phyloP scores from a whole-genome alignment of 306 rosid genomes.

The Spatholobus suberectus region DNA sequence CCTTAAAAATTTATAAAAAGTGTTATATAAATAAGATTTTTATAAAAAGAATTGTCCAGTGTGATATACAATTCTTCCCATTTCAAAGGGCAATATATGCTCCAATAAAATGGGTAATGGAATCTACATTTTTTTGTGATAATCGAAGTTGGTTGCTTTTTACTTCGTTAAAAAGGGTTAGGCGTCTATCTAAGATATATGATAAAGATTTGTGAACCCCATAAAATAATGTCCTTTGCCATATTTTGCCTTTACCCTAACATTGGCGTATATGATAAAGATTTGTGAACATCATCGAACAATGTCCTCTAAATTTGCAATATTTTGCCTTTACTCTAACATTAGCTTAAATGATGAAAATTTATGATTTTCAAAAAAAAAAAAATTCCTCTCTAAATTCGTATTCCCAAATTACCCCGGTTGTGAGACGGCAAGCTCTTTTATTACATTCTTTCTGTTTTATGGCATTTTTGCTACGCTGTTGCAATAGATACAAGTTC shows the following conservation, averaged over 20 bases:
- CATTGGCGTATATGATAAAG: neutral
- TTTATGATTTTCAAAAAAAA: too few species aligned
- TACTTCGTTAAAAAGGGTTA: constrained; percentile 1
- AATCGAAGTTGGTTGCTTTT: constrained; percentile 22
- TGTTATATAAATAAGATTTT: neutral
- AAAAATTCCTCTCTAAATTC: too few species aligned
- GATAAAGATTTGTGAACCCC: neutral
- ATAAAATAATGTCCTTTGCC: neutral
- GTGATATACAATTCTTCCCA: neutral
- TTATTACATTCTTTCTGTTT: too few species aligned
- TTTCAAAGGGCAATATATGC: neutral
- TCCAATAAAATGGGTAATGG: constrained; percentile 16
- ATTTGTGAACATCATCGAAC: neutral
- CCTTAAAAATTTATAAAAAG: neutral
- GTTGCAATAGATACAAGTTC: too few species aligned
- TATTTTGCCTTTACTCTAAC: neutral
- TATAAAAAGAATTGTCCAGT: neutral
- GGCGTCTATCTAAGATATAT: constrained; percentile 22
- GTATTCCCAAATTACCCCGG: too few species aligned
- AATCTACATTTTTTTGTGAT: neutral
- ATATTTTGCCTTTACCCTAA: neutral
- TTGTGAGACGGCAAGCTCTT: too few species aligned
- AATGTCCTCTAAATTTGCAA: neutral
- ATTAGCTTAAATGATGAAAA: too few species aligned
- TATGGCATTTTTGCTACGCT: too few species aligned